Evolutionary conservation across 768 basidiomycete genomes (phyloP).

Genomic region (Boletus pseudo-olivaceus): DNA sequence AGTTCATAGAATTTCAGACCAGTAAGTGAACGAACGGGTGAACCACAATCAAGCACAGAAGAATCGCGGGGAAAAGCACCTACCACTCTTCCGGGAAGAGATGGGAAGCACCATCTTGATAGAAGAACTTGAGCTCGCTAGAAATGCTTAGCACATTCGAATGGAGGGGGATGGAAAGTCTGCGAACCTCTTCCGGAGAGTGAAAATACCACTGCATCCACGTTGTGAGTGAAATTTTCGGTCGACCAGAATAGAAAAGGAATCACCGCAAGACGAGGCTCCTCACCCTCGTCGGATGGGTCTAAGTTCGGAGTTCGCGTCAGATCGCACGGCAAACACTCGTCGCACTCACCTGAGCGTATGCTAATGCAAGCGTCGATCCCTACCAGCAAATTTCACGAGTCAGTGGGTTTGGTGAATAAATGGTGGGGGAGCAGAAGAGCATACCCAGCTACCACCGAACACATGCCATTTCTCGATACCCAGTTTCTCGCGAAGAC

Average conservation of each 20-base stretch:
- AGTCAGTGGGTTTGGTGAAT: background rate
- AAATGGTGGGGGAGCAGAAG: background rate
- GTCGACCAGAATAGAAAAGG: background rate
- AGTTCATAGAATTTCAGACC: background rate
- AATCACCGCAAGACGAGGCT: conserved; percentile 70
- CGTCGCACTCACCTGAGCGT: conserved; percentile 62
- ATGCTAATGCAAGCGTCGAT: conserved; percentile 80
- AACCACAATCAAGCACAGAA: background rate
- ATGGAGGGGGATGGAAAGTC: background rate
- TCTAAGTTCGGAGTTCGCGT: conserved; percentile 35
- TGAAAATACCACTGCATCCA: conserved; percentile 75
- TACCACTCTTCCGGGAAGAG: conserved; percentile 89
- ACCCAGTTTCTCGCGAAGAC: conserved; percentile 65
- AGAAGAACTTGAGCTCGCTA: conserved; percentile 87
- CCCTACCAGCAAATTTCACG: conserved; percentile 44
- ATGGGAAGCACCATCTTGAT: conserved; percentile 80
- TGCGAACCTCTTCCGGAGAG: conserved; percentile 67
- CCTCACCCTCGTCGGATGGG: conserved; percentile 78
- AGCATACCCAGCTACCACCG: conserved; percentile 86
- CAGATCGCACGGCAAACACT: background rate
- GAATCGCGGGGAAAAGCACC: conserved; percentile 1
- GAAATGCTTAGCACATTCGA: background rate
- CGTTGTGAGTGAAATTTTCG: background rate
- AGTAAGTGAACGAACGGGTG: background rate
- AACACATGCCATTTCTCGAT: conserved; percentile 93